Evolutionary conservation across 2,329 filamentous ascomycete species (phyloP).

Genomic region (Sporothrix brasiliensis): DNA sequence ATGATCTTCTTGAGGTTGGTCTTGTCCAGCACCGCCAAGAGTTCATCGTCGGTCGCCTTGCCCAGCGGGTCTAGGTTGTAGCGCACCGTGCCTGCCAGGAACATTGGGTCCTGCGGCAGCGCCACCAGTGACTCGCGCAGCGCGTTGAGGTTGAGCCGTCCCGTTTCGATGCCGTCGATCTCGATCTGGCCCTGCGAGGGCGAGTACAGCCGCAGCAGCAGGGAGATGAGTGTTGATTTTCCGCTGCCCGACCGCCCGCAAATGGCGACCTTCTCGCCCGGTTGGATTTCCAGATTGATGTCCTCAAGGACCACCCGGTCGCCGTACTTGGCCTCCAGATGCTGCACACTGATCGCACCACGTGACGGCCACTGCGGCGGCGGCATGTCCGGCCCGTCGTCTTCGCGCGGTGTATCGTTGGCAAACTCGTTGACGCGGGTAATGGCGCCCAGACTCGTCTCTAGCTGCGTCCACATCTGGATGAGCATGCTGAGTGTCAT

Average conservation of each 20-base stretch:
- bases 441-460: slow-evolving; percentile 40
- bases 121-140: slow-evolving; percentile 46
- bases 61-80: slow-evolving; percentile 53
- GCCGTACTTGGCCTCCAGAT: slow-evolving; percentile 29
- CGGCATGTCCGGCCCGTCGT: slow-evolving; percentile 23
- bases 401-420: slow-evolving; percentile 29
- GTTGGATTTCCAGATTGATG: slow-evolving; percentile 39
- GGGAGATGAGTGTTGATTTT: slow-evolving; percentile 42
- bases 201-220: slow-evolving; percentile 54
- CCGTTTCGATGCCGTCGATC: slow-evolving; percentile 50
- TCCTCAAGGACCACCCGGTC: slow-evolving; percentile 36
- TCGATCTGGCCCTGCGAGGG: slow-evolving; percentile 48
- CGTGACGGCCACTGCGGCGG: slow-evolving; percentile 27
- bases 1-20: slow-evolving; percentile 41
- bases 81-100: slow-evolving; percentile 53
- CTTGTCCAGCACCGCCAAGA: slow-evolving; percentile 35
- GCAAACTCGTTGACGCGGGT: slow-evolving; percentile 36
- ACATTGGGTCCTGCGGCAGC: slow-evolving; percentile 56
- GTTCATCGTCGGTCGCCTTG: slow-evolving; percentile 43
- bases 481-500: slow-evolving; percentile 37
- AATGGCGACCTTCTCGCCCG: slow-evolving; percentile 44
- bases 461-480: slow-evolving; percentile 40
- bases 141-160: slow-evolving; percentile 37
- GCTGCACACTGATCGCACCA: slow-evolving; percentile 26
- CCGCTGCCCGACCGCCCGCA: slow-evolving; percentile 44